These are phyloP conservation scores for Acorus calamus DNA, from an alignment of 106 monocot species.

Conservation along the genomic window DNA sequence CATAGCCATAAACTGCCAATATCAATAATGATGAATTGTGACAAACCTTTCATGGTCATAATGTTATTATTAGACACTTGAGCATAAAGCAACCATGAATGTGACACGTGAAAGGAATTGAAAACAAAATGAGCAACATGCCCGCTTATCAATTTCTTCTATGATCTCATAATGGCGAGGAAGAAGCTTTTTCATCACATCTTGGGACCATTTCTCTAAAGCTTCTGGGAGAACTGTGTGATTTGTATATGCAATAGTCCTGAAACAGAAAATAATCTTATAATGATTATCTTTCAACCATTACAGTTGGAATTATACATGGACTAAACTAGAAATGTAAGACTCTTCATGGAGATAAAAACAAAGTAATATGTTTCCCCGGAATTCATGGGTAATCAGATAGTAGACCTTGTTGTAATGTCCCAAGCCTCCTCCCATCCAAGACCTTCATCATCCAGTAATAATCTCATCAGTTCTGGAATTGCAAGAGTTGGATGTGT, in stretches of 20 bases:
- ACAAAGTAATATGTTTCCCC: too few relatives aligned
- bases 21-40: background rate
- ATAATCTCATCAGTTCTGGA: conserved; percentile 83
- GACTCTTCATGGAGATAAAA: background rate
- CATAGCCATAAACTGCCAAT: conserved; percentile 61
- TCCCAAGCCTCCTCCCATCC: conserved; percentile 98
- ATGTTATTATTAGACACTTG: background rate
- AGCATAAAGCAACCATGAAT: background rate
- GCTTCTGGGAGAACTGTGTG: conserved; percentile 99
- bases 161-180: conserved; percentile 95
- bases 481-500: conserved; percentile 95
- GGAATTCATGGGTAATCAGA: background rate
- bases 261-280: conserved; percentile 9
- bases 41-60: too few relatives aligned
- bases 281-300: too few relatives aligned
- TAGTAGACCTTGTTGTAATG: conserved; percentile 50
- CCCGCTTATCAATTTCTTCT: conserved; percentile 90
- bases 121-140: conserved; percentile 4
- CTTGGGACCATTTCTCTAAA: conserved; percentile 84
- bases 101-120: background rate
- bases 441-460: conserved; percentile 87
- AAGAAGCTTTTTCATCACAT: conserved; percentile 66
- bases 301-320: background rate
- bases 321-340: background rate
- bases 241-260: conserved; percentile 91